phyloP scores from a whole-genome alignment of 148 eudicot species.

The Mesembryanthemum crystallinum region DNA sequence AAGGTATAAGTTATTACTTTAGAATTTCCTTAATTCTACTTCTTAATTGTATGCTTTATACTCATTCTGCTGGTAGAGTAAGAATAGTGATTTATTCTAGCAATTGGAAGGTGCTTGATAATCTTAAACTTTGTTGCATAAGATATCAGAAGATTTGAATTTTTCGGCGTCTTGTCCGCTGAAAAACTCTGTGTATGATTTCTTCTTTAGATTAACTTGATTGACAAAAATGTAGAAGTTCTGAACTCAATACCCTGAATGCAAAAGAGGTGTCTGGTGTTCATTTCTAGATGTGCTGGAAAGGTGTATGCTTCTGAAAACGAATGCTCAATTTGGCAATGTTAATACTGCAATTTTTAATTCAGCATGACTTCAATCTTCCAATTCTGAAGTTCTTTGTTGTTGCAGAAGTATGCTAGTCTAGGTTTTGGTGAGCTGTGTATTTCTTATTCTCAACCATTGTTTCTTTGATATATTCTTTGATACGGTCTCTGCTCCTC shows the following conservation, averaged over 20 bases:
- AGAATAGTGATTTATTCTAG: not conserved
- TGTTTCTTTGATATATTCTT: not conserved
- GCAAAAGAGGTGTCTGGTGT: too few relatives aligned
- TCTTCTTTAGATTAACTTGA: not conserved
- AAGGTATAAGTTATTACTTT: conserved; percentile 53
- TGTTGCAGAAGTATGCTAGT: not conserved
- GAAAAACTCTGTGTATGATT: not conserved
- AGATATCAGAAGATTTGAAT: not conserved
- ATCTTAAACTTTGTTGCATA: conserved; percentile 1
- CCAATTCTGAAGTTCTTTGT: not conserved
- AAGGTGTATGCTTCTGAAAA: too few relatives aligned
- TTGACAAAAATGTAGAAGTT: not conserved
- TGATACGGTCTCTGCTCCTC: not conserved
- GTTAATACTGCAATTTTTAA: not conserved
- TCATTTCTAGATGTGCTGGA: not conserved
- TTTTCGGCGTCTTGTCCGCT: not conserved
- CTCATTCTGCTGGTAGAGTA: not conserved
- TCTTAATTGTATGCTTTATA: not conserved
- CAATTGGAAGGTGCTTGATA: not conserved
- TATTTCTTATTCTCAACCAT: not conserved
- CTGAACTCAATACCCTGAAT: not conserved
- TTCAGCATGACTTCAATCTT: not conserved
- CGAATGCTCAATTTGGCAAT: not conserved
- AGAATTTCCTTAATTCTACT: not conserved
- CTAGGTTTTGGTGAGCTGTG: conserved; percentile 1